These are phyloP conservation scores for Aspergillus tubingensis DNA, from an alignment of 2,329 filamentous ascomycete species.

Conservation along the genomic window DNA sequence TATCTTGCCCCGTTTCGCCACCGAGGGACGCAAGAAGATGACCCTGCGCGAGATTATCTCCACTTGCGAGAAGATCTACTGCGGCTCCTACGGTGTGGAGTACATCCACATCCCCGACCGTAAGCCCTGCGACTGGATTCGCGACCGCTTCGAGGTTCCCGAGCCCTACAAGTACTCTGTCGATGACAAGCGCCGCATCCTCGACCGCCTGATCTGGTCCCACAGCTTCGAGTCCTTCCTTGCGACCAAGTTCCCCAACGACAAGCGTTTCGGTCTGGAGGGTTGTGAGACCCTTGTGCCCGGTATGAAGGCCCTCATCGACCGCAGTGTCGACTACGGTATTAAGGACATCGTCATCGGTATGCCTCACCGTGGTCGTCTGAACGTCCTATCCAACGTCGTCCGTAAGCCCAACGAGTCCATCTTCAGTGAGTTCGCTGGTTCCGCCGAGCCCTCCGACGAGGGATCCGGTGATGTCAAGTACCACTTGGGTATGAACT, in stretches of 20 bases:
- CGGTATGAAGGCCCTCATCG: constrained; percentile 98
- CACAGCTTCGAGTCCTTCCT: constrained; percentile 96
- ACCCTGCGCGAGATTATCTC: constrained; percentile 90
- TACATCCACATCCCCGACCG: constrained; percentile 99
- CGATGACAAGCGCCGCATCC: constrained; percentile 95
- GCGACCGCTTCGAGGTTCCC: constrained; percentile 91
- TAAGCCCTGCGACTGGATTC: constrained; percentile 97
- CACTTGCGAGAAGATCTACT: constrained; percentile 93
- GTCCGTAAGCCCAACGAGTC: constrained; percentile 99
- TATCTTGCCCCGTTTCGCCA: constrained; percentile 92
- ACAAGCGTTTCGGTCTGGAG: constrained; percentile 98
- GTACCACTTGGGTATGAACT: constrained; percentile 99
- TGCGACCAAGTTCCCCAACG: constrained; percentile 97
- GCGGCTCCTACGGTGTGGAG: constrained; percentile 94
- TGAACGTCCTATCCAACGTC: constrained; percentile 97
- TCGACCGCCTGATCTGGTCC: constrained; percentile 97
- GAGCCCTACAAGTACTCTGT: constrained; percentile 95
- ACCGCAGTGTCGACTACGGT: constrained; percentile 96
- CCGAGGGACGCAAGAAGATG: constrained; percentile 89
- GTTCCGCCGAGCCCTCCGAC: constrained; percentile 81
- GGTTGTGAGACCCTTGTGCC: constrained; percentile 96
- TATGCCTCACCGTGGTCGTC: constrained; percentile 97
- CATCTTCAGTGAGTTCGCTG: constrained; percentile 97
- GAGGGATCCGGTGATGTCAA: constrained; percentile 99
- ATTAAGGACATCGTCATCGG: constrained; percentile 99